Conservation (phyloP, 2,329 filamentous ascomycete species). For the Teratosphaeria gauchensis region DNA sequence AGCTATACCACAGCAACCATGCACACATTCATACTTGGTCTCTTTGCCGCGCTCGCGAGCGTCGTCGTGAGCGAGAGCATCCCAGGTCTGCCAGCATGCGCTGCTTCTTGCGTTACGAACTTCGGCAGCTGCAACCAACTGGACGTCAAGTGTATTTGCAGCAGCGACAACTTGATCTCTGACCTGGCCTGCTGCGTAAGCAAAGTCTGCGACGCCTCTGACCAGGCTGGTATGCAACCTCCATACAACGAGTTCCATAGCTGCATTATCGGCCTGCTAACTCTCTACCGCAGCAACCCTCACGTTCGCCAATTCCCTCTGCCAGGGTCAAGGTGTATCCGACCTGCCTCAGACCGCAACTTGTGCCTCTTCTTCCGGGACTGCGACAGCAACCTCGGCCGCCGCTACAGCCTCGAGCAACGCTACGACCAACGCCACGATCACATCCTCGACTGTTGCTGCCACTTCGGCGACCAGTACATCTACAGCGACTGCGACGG, state of each 20-base stretch:
- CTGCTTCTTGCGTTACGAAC: slow-evolving; percentile 27
- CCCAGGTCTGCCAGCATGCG: slow-evolving; percentile 22
- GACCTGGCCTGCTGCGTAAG: slow-evolving; percentile 34
- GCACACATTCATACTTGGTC: slow-evolving; percentile 8
- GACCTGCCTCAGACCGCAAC: slow-evolving; percentile 32
- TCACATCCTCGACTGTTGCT: neutral
- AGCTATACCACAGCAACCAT: slow-evolving; percentile 6
- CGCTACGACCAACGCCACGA: neutral
- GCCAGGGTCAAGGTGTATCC: slow-evolving; percentile 28
- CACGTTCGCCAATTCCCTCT: slow-evolving; percentile 32
- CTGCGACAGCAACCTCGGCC: slow-evolving; percentile 3
- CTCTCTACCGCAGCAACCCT: slow-evolving; percentile 28
- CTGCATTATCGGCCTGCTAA: neutral
- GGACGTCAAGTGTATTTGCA: slow-evolving; percentile 35
- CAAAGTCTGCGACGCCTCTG: slow-evolving; percentile 22
- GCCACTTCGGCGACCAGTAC: neutral
- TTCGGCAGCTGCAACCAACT: slow-evolving; percentile 30
- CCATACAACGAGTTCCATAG: neutral
- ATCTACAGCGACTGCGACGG: neutral
- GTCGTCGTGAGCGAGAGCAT: slow-evolving; percentile 7
- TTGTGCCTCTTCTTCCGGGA: slow-evolving; percentile 15
- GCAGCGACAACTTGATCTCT: slow-evolving; percentile 26
- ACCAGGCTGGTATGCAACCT: slow-evolving; percentile 25
- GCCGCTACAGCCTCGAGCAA: neutral
- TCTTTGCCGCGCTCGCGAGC: slow-evolving; percentile 12